Base-by-base conservation (phyloP, 1,284 basidiomycete species). In the Lentinus polychrous region DNA sequence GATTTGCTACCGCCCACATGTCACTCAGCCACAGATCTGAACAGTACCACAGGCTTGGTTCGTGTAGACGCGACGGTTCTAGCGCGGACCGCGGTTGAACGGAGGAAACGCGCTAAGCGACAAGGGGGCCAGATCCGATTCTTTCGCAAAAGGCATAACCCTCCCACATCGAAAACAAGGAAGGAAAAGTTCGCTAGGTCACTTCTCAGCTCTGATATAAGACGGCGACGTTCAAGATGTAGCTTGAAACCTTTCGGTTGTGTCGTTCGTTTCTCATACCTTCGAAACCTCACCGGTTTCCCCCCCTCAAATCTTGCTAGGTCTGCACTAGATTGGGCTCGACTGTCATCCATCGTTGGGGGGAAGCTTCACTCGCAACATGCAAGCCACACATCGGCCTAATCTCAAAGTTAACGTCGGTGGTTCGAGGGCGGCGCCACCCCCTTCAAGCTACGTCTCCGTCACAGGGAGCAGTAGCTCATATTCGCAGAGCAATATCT, bases 401-500 rank as follows among this genome's bases (percentile, higher is more conserved):
- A 15, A 23, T 22, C 41, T 49, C 15, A 17, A 27, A 36, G 22
- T 44, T 6, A 15, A 43, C 39, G 24, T 48, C 33, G 43, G 14
- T 27, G n/a, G 27, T 10, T 35, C 12, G n/a, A 6, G 11, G 4
- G 37, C 18, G 40, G 31, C 17, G 10, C 11, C 49, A 17, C 36
- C 51, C 15, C 56, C 54, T 8, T 48, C 55, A 6, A 50, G 48
- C 48, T 52, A 45, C 27, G 38, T 45, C 27, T 41, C 42, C 33
- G 44, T 44, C 46, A 39, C 37, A 18, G 37, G 38, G 31, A 24
- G 44, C 32, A 49, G 47, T 11, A 49, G 53, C 15, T 47, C 55
- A 17, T 42, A 35, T 18, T 53, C 52, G 24, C 61, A 60, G 37
- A 57, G 61, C 23, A 58, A 64, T 52, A 60, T 56, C 33, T 65